A percentile compares a stretch with the other conserved stretches of the same genome.
Conservation (phyloP, 805 yeast species). For the Priceomyces medius region DNA sequence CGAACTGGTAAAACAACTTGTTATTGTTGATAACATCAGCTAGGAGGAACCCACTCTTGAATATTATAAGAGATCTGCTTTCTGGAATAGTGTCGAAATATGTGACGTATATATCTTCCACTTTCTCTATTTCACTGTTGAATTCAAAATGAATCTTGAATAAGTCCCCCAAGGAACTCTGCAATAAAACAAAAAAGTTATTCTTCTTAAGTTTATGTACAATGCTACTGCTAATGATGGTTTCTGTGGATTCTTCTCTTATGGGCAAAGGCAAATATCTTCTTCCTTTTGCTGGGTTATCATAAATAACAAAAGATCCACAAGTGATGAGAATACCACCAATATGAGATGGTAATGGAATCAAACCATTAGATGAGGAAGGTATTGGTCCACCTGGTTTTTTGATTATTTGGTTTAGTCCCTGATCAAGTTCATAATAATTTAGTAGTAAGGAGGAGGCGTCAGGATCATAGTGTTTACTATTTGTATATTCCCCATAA, state of each 20-base stretch:
- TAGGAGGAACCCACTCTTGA: constrained; percentile 74
- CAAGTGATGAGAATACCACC: constrained; percentile 71
- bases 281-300: constrained; percentile 28
- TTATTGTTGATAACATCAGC: constrained; percentile 63
- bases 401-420: constrained; percentile 72
- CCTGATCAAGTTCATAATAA: constrained; percentile 82
- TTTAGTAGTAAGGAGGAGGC: constrained; percentile 37
- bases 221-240: constrained; percentile 52
- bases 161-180: constrained; percentile 70
- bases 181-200: constrained; percentile 66
- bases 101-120: constrained; percentile 46
- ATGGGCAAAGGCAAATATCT: constrained; percentile 55
- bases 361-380: constrained; percentile 46
- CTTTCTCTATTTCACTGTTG: constrained; percentile 43
- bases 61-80: constrained; percentile 53
- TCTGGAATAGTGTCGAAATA: constrained; percentile 79
- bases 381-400: constrained; percentile 24
- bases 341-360: constrained; percentile 72
- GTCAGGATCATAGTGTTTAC: constrained; percentile 10
- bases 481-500: constrained; percentile 30
- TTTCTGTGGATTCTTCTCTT: constrained; percentile 25
- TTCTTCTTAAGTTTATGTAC: constrained; percentile 63
- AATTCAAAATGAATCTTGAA: constrained; percentile 58
- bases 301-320: constrained; percentile 52
- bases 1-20: constrained; percentile 75